Evolutionary conservation across 305 asterid species (phyloP).

Genomic region (Ajuga reptans): DNA sequence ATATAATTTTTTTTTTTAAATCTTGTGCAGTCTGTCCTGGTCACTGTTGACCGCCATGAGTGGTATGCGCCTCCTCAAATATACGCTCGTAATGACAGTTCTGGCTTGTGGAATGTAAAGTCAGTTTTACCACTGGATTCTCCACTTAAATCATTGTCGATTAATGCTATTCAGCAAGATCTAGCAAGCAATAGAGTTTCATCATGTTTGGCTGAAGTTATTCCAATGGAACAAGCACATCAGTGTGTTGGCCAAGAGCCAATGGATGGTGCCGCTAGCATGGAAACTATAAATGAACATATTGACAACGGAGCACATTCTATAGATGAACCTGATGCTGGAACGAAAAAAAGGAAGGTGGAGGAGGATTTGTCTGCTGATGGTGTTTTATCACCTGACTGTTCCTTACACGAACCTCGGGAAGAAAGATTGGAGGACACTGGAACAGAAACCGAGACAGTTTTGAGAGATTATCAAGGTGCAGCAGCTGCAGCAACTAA

Average conservation of each 20-base stretch:
- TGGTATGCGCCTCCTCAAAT: slow-evolving; percentile 96
- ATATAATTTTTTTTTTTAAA: neutral
- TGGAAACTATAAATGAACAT: slow-evolving; percentile 71
- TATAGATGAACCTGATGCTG: slow-evolving; percentile 69
- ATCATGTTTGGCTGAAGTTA: slow-evolving; percentile 40
- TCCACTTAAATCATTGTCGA: slow-evolving; percentile 40
- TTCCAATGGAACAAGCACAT: slow-evolving; percentile 55
- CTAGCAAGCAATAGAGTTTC: slow-evolving; percentile 35
- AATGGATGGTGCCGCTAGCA: slow-evolving; percentile 60
- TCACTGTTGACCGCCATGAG: slow-evolving; percentile 93
- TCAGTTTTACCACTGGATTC: slow-evolving; percentile 61
- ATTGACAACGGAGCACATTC: slow-evolving; percentile 44
- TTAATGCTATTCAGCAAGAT: slow-evolving; percentile 35
- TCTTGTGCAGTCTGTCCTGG: slow-evolving; percentile 87
- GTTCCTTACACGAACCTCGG: slow-evolving; percentile 52
- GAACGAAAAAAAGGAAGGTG: slow-evolving; percentile 70
- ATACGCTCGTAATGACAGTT: slow-evolving; percentile 76
- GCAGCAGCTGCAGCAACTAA: slow-evolving; percentile 61
- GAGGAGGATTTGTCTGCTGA: slow-evolving; percentile 61
- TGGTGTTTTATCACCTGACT: slow-evolving; percentile 47
- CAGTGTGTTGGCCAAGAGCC: slow-evolving; percentile 53
- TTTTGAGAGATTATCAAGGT: slow-evolving; percentile 56
- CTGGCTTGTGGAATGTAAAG: slow-evolving; percentile 79
- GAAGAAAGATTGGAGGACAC: slow-evolving; percentile 57
- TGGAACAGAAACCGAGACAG: slow-evolving; percentile 44